A percentile compares a stretch with the other conserved stretches of the same genome.
phyloP scores from a whole-genome alignment of 768 basidiomycete genomes.

The Panaeolus papilionaceus region DNA sequence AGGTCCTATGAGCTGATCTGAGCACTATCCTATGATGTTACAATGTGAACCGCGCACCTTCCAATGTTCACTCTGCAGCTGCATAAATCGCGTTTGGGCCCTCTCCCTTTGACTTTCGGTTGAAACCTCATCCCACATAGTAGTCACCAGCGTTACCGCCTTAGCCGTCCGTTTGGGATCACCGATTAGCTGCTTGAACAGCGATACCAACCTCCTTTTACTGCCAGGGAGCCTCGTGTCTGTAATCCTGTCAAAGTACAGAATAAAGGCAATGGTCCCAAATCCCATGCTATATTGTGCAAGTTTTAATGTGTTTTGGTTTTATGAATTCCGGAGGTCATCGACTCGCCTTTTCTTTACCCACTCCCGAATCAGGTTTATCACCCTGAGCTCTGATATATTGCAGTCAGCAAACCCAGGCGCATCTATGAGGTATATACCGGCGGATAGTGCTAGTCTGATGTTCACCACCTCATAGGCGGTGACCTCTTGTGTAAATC shows the following conservation, averaged over 20 bases:
- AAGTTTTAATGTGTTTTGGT: too few relatives aligned
- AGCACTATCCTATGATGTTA: not conserved
- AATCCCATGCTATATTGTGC: not conserved
- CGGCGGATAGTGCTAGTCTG: not conserved
- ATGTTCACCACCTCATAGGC: not conserved
- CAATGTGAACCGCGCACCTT: not conserved
- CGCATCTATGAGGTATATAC: not conserved
- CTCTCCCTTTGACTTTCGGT: not conserved
- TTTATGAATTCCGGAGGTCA: too few relatives aligned
- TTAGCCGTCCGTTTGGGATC: not conserved
- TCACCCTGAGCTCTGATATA: not conserved
- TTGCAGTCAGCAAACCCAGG: not conserved
- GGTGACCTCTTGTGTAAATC: not conserved
- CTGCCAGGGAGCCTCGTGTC: not conserved
- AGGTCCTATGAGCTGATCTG: not conserved
- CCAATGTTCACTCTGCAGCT: not conserved
- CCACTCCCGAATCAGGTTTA: not conserved
- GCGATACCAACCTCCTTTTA: not conserved
- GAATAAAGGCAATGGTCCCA: not conserved
- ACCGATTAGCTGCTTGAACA: not conserved
- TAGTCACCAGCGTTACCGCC: not conserved
- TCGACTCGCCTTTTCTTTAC: not conserved
- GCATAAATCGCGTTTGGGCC: not conserved
- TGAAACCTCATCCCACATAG: not conserved
- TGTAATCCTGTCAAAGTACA: slow-evolving; percentile 5